phyloP scores from a whole-genome alignment of 1,139 yeast species.

The Blastobotrys elegans region DNA sequence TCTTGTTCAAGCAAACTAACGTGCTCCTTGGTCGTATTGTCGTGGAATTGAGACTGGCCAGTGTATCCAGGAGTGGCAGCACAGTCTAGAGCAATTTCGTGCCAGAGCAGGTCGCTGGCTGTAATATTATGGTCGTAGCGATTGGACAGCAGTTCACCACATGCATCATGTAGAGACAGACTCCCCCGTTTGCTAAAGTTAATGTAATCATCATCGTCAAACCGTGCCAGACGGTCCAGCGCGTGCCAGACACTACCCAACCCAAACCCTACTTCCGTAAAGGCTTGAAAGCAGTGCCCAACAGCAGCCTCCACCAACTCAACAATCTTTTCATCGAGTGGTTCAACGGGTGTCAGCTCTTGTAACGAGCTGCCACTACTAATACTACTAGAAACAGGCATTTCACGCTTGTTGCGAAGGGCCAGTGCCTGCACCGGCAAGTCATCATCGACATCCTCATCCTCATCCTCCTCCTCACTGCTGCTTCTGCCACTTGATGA shows the following conservation, averaged over 20 bases:
- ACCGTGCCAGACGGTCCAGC: neutral
- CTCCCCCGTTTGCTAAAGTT: neutral
- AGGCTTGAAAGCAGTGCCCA: neutral
- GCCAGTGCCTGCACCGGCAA: no score
- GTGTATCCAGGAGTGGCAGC: neutral
- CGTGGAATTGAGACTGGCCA: neutral
- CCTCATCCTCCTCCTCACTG: no score
- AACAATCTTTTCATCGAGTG: neutral
- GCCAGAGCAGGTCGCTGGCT: neutral
- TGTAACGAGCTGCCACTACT: neutral
- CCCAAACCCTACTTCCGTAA: neutral
- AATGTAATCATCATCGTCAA: neutral
- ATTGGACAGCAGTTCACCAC: neutral
- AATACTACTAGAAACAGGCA: neutral
- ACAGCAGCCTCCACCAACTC: neutral
- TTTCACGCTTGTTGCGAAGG: neutral
- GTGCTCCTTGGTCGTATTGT: neutral
- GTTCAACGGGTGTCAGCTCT: conserved; percentile 3
- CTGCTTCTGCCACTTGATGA: no score
- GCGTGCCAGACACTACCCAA: neutral
- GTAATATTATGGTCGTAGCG: neutral
- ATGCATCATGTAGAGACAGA: neutral
- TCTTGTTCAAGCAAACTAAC: neutral
- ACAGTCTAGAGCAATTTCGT: neutral
- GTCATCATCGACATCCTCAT: no score